phyloP scores from a whole-genome alignment of 2,329 filamentous ascomycete species.

The Rhynchosporium secalis region DNA sequence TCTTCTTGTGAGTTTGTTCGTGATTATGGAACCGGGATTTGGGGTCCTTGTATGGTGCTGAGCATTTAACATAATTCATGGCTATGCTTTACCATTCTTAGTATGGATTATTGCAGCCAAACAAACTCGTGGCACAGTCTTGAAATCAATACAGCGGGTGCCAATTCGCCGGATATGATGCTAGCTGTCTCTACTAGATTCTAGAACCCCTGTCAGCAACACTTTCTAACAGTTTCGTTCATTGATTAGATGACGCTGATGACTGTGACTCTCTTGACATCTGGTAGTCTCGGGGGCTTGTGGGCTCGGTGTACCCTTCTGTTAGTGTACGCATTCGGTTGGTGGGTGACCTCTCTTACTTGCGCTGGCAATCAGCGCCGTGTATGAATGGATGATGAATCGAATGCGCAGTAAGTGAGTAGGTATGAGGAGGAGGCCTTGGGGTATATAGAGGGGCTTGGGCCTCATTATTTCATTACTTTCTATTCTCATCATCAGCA shows the following conservation, averaged over 20 bases:
- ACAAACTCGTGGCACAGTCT: not conserved
- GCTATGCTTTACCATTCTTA: not conserved
- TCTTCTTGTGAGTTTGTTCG: not conserved
- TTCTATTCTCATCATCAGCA: conserved; percentile 13
- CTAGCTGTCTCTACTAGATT: not conserved
- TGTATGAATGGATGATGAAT: not conserved
- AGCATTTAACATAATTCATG: not conserved
- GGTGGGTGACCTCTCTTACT: conserved; percentile 5
- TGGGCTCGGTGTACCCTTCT: conserved; percentile 1
- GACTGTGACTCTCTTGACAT: conserved; percentile 9
- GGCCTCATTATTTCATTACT: conserved; percentile 13
- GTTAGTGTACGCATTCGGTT: conserved; percentile 6
- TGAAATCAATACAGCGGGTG: not conserved
- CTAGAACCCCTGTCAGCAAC: not conserved
- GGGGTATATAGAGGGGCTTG: conserved; percentile 15
- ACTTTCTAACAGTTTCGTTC: not conserved
- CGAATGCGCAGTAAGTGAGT: not conserved
- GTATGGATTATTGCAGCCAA: not conserved
- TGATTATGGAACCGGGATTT: conserved; percentile 3
- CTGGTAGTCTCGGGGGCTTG: conserved; percentile 5
- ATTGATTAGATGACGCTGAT: conserved; percentile 13
- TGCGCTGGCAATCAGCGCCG: not conserved
- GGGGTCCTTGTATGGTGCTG: conserved; percentile 4
- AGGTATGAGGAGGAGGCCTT: conserved; percentile 1
- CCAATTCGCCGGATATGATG: conserved; percentile 1